Evolutionary conservation across 768 basidiomycete genomes (phyloP), one percentile per base, ranked within the genome.

Genomic region (Mycena leptocephala): DNA sequence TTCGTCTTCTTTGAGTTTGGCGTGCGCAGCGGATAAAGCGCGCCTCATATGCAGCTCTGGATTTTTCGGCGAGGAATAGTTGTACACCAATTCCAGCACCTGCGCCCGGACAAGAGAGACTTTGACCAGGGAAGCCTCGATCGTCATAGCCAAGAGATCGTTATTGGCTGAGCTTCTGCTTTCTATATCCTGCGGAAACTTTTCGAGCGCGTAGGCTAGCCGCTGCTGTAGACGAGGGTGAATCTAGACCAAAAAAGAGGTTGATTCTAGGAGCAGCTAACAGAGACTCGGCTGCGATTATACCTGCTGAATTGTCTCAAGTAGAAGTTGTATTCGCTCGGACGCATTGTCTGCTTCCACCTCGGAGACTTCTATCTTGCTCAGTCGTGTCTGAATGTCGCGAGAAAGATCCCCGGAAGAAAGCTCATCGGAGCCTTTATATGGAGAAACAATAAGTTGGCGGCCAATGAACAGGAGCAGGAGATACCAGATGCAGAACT

Each of bases 61-160:
- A 24, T 76, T 26, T 24, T 39, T 75, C 9, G 82, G 74, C 1
- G 81, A 76, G 41, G 77, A 72, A 75, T 87, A 82, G 46, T 82
- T 83, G 78, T 92, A 92, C 11, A 91, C 73, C 7, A 83, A 72
- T 39, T 81, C 80, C 43, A 86, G 83, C 4, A 87, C 81, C 28
- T 86, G 85, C 9, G 86, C 86, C 35, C 86, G 85, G n/a, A 89
- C 75, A 13, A 90, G 83, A 2, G 88, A 88, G 10, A 91, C 83
- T 79, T 89, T 90, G 75, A 90, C 85, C 13, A 91, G 82, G 2
- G 86, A 85, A 4, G 86, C 81, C 78, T 92, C 90, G 48, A 90
- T 87, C 1, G 83, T 85, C n/a, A 88, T 84, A 9, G 88, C 84
- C 22, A 88, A 79, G 46, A 89, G 83, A 53, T 89, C 88, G 53